Evolutionary conservation across 2,329 filamentous ascomycete genomes (phyloP).

Genomic region (Claviceps capensis): DNA sequence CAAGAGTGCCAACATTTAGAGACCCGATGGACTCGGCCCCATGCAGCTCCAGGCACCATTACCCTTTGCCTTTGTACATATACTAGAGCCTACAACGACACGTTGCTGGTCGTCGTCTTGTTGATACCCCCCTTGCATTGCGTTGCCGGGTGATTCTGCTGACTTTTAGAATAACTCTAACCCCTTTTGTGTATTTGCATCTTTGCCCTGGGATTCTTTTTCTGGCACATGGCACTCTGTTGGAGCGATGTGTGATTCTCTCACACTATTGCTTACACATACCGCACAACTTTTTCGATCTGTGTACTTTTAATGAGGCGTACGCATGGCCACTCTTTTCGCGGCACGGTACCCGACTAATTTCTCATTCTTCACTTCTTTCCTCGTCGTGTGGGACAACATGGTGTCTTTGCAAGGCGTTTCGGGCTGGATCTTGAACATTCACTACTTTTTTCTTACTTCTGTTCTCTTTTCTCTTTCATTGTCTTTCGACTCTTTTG

Average conservation of each 20-base stretch:
- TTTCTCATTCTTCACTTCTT: background rate
- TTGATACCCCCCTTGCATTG: background rate
- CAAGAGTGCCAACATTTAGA: slow-evolving; percentile 26
- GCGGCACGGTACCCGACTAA: background rate
- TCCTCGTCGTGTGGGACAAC: slow-evolving; percentile 4
- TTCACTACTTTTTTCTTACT: slow-evolving; percentile 11
- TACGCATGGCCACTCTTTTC: too few relatives aligned
- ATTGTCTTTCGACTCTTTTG: slow-evolving; percentile 5
- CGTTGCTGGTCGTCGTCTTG: background rate
- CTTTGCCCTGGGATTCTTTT: background rate
- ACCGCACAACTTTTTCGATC: too few relatives aligned
- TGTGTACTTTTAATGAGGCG: too few relatives aligned
- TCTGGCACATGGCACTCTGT: background rate
- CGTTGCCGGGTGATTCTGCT: background rate
- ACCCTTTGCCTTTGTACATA: slow-evolving; percentile 13
- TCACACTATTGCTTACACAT: background rate
- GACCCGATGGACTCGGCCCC: slow-evolving; percentile 11
- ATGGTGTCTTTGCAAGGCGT: slow-evolving; percentile 20
- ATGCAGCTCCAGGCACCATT: slow-evolving; percentile 1
- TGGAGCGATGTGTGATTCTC: background rate
- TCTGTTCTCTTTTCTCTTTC: slow-evolving; percentile 5
- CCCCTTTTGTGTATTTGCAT: background rate
- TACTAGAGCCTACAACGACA: slow-evolving; percentile 9
- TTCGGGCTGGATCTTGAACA: slow-evolving; percentile 13
- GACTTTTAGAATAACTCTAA: background rate